These are phyloP conservation scores for Saraca asoca DNA, from an alignment of 331 rosid genomes.

Conservation along the genomic window DNA sequence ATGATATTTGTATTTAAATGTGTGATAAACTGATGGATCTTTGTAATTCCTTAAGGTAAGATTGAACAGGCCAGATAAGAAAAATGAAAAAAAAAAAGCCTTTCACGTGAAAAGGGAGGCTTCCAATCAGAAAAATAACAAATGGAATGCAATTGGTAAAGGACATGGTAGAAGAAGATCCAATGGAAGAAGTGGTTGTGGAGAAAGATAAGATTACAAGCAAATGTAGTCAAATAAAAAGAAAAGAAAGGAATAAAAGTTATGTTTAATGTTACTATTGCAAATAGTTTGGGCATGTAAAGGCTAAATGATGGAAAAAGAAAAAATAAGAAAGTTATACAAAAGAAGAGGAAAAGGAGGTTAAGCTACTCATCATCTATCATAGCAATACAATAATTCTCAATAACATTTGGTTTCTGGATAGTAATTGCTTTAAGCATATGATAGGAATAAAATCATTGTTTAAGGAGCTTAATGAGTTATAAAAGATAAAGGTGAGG, in stretches of 20 bases:
- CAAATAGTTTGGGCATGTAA: background rate
- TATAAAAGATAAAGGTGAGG: no score
- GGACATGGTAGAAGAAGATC: background rate
- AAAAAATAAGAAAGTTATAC: background rate
- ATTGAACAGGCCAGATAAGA: background rate
- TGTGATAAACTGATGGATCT: slow-evolving; percentile 14
- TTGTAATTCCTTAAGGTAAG: background rate
- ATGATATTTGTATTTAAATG: no score
- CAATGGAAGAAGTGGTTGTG: background rate
- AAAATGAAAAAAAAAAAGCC: background rate
- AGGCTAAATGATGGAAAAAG: background rate
- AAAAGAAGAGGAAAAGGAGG: background rate
- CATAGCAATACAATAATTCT: no score
- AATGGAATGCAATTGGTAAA: background rate
- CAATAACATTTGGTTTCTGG: no score
- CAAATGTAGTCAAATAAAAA: background rate
- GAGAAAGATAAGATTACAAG: no score
- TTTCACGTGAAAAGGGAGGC: background rate
- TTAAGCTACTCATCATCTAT: background rate
- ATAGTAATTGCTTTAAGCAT: background rate
- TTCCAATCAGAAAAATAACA: background rate
- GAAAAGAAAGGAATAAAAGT: background rate
- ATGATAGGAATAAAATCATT: slow-evolving; percentile 1
- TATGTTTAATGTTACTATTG: background rate
- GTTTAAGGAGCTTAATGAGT: background rate